A percentile compares a stretch with the other conserved stretches of the same genome.
These are phyloP conservation scores for Nakazawaea ishiwadae DNA, from an alignment of 805 yeast genomes.

Conservation along the genomic window DNA sequence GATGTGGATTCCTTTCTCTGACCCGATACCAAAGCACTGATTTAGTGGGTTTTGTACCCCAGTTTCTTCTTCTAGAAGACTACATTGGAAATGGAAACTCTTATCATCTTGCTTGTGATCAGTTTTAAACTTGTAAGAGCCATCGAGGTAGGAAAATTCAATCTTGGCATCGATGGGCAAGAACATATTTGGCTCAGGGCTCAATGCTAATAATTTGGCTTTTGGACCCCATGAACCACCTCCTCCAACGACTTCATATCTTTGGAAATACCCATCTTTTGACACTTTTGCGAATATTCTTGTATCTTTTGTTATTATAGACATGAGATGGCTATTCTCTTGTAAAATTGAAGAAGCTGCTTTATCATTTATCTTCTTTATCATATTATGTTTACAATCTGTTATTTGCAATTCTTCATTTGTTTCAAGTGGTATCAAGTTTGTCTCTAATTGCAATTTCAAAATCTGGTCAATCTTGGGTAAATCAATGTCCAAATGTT, in stretches of 20 bases:
- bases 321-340: conserved; percentile 34
- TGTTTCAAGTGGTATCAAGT: too few relatives aligned
- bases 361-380: conserved; percentile 47
- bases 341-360: conserved; percentile 59
- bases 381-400: conserved; percentile 48
- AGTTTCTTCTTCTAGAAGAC: conserved; percentile 9
- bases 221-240: conserved; percentile 13
- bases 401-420: conserved; percentile 37
- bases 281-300: conserved; percentile 31
- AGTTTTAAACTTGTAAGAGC: conserved; percentile 19
- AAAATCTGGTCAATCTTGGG: too few relatives aligned
- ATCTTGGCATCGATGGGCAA: conserved; percentile 1
- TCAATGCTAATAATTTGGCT: conserved; percentile 1
- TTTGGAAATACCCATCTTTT: conserved; percentile 10
- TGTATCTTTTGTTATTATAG: conserved; percentile 36
- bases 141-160: conserved; percentile 14
- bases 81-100: not conserved
- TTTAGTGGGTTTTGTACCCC: conserved; percentile 8
- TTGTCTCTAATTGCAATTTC: too few relatives aligned
- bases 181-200: conserved; percentile 2
- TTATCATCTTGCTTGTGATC: conserved; percentile 10
- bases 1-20: conserved; percentile 27
- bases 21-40: conserved; percentile 27
- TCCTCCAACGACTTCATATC: conserved; percentile 13
- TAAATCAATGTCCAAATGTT: not conserved